phyloP scores from a whole-genome alignment of 352 stramenopile genomes.

The Poterioochromonas sp. region DNA sequence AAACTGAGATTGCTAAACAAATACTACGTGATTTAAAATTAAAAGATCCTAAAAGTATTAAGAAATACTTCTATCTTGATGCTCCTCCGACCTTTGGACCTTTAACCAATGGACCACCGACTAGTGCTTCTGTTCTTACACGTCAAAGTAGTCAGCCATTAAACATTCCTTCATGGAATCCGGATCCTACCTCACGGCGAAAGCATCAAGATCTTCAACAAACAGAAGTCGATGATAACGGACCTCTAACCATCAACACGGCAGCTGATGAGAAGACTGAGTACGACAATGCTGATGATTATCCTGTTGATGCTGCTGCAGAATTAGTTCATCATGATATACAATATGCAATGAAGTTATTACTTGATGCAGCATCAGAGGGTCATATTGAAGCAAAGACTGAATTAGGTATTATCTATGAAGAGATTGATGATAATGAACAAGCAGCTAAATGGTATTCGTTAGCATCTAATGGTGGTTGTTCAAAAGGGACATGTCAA shows the following conservation, averaged over 20 bases:
- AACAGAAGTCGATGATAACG: neutral
- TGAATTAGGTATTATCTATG: neutral
- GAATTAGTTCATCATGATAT: neutral
- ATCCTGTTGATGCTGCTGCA: neutral
- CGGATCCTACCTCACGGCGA: neutral
- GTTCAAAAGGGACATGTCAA: neutral
- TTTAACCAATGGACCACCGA: neutral
- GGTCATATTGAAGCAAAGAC: slow-evolving; percentile 4
- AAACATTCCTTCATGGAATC: neutral
- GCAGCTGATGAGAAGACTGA: neutral
- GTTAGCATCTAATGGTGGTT: neutral
- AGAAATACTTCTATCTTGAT: no score
- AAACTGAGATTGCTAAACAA: neutral
- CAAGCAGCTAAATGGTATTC: slow-evolving; percentile 21
- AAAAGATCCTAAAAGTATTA: neutral
- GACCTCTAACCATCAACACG: no score
- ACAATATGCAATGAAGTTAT: neutral
- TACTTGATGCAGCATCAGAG: neutral
- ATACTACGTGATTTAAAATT: neutral
- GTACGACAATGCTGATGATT: neutral
- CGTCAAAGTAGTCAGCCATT: neutral
- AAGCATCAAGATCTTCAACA: neutral
- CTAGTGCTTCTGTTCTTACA: neutral
- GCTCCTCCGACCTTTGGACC: neutral
- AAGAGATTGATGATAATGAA: neutral